A percentile compares a stretch with the other conserved stretches of the same genome.
Evolutionary conservation across 1,284 basidiomycete genomes (phyloP).

Genomic region (Rhodofomes roseus): DNA sequence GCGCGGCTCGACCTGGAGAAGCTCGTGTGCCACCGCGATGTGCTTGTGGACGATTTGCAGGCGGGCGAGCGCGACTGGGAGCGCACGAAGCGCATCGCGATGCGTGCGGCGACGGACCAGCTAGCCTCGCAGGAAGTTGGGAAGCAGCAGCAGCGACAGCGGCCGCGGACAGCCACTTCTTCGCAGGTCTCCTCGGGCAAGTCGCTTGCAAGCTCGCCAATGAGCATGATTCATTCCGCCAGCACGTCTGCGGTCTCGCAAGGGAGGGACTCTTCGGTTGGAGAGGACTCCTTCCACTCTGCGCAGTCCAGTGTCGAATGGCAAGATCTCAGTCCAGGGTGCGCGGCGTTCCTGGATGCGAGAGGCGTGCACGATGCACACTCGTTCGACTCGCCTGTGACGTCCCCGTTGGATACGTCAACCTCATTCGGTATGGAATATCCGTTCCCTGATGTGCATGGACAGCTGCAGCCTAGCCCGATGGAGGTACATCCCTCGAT

Average conservation of each 20-base stretch:
- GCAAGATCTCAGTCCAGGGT: slow-evolving; percentile 19
- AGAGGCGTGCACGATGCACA: slow-evolving; percentile 20
- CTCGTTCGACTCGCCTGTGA: slow-evolving; percentile 36
- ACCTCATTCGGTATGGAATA: slow-evolving; percentile 8
- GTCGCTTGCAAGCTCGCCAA: slow-evolving; percentile 14
- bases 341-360: slow-evolving; percentile 30
- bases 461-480: slow-evolving; percentile 14
- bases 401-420: slow-evolving; percentile 16
- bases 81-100: slow-evolving; percentile 63
- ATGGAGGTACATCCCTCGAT: slow-evolving; percentile 20
- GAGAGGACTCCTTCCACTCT: slow-evolving; percentile 60
- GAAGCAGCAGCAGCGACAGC: slow-evolving; percentile 37
- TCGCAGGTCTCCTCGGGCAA: slow-evolving; percentile 21
- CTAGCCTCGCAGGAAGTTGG: slow-evolving; percentile 42
- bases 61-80: slow-evolving; percentile 71
- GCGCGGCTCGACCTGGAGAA: slow-evolving; percentile 74
- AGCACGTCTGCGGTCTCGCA: slow-evolving; percentile 14
- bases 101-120: slow-evolving; percentile 67
- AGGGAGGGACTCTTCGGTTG: slow-evolving; percentile 41
- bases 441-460: slow-evolving; percentile 17
- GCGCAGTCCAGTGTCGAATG: slow-evolving; percentile 38
- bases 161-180: slow-evolving; percentile 36
- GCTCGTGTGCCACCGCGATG: slow-evolving; percentile 69
- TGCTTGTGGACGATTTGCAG: slow-evolving; percentile 71
- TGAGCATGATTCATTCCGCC: slow-evolving; percentile 16